A percentile compares a stretch with the other conserved stretches of the same genome.
Conservation (phyloP, 495 filamentous ascomycete species). For the Tetracladium marchalianum region DNA sequence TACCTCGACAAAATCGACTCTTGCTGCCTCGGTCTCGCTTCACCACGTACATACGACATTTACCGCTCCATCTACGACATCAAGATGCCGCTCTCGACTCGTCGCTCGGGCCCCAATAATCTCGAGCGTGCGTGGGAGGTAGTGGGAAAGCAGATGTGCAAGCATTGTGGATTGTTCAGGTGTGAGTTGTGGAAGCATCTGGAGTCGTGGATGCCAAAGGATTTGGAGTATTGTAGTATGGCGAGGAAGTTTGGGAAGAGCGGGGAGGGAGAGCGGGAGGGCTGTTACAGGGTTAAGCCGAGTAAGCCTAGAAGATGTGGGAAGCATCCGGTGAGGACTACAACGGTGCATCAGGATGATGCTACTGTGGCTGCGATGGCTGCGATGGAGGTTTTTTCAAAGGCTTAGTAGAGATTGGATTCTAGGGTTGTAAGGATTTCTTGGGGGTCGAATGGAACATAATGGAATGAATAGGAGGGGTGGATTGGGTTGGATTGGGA, state of each 20-base stretch:
- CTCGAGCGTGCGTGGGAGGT: constrained; percentile 46
- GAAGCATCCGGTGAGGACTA: constrained; percentile 26
- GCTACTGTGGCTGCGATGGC: neutral
- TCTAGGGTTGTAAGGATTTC: no score
- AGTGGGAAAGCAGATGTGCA: constrained; percentile 23
- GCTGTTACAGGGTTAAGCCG: constrained; percentile 40
- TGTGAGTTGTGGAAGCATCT: constrained; percentile 46
- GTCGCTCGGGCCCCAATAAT: constrained; percentile 41
- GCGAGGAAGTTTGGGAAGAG: constrained; percentile 39
- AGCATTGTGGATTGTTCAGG: constrained; percentile 38
- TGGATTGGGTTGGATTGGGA: no score
- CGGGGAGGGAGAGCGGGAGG: constrained; percentile 23
- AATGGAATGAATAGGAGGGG: no score
- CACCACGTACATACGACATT: constrained; percentile 38
- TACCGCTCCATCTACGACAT: constrained; percentile 37
- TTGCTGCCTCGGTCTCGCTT: constrained; percentile 43
- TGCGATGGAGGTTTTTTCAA: no score
- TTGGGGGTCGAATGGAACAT: no score
- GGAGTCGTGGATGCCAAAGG: constrained; percentile 38
- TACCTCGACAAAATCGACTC: constrained; percentile 46
- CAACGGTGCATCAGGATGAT: constrained; percentile 15
- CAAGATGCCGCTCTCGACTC: constrained; percentile 33
- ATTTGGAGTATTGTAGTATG: constrained; percentile 38
- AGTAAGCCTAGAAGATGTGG: constrained; percentile 37
- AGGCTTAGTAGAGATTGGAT: no score